Evolutionary conservation across 2,329 filamentous ascomycete species (phyloP), one percentile per base, ranked within the genome.

Genomic region (Aspergillus eucalypticola): DNA sequence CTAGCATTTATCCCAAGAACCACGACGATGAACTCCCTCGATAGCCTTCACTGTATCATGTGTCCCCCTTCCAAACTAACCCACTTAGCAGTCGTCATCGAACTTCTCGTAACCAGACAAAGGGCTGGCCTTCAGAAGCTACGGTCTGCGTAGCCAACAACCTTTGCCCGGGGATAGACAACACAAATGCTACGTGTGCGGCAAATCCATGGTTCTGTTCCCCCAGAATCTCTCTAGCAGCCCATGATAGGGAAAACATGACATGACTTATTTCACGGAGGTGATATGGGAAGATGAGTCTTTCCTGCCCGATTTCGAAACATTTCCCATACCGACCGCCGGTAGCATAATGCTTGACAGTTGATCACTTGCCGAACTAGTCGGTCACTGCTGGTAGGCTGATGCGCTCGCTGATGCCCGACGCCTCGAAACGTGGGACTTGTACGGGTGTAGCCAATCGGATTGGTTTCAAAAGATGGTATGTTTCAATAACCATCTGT

Each of bases 331-430:
- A 27, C 19, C 46, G 32, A 51, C 17, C 32, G 27, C 19, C 25
- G 46, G 27, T 50, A 21, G 21, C 48, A 56, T 56, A 19, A 39
- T 29, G 54, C 21, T 50, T 29, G 54, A 50, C 35, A 23, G n/a
- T 50, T 32, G 54, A 29, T 52, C 32, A 15, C 41, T 17, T 25
- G n/a, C 21, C 46, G 42, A 32, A 42, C 41, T 58, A 60, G 62
- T 59, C 62, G 64, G 67, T 75, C 64, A 70, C 75, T 80, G 73
- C 67, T 76, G 71, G 70, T 73, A 76, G 73, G 79, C 81, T 81
- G 77, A 78, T 83, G 75, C 78, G 80, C 82, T 84, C 82, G 82
- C 81, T 83, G 78, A 79, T 77, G 72, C 73, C 73, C 60, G 63
- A 70, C 56, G 65, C 56, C 60, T 60, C 53, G 17, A 21, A 63